Evolutionary conservation across 2,329 filamentous ascomycete genomes (phyloP), one percentile per base, ranked within the genome.

Genomic region (Rutstroemia sp.): DNA sequence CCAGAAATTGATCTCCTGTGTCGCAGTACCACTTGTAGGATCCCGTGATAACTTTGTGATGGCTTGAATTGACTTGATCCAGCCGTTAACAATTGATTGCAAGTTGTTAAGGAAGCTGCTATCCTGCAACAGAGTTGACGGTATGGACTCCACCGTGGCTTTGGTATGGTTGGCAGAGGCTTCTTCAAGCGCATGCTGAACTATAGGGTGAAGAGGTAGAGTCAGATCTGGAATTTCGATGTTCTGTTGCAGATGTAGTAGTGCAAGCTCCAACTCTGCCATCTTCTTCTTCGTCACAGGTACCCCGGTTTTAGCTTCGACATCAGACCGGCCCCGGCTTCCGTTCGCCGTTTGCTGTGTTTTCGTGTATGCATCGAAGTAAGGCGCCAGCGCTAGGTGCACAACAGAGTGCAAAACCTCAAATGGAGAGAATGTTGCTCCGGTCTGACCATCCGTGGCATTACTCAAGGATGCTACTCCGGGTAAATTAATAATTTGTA

Each of bases 1-100:
- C 94, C 94, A 99, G 69, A 99, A 99, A 72, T 96, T 96, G 72
- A 99, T 96, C 72, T 99, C 94, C 71, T 97, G 94, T 56, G 89
- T 92, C 34, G 94, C 94, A 21, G 91, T 95, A 34, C 84, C 79
- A 76, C 67, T 81, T 4, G 78, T 76, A 0, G 89, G 84, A 65
- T 99, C 94, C 67, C 91, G 85, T 42, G 90, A 89, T 77, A 96
- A 88, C 73, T 95, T 95, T 41, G 94, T 99, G 64, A 96, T 95
- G 48, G 87, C 87, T 71, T 96, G 92, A 62, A 99, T 99, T 10
- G 92, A 95, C 75, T 95, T 95, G 75, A 99, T 99, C 94, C 94
- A 99, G 61, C 87, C 86, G 71, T 97, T 99, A 59, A 97, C 94
- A 49, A 87, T 94, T 51, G 89, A 87, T 70, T 97, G 94, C 39